Base-by-base conservation (phyloP, 768 basidiomycete genomes). In the Leucocoprinus sp. region DNA sequence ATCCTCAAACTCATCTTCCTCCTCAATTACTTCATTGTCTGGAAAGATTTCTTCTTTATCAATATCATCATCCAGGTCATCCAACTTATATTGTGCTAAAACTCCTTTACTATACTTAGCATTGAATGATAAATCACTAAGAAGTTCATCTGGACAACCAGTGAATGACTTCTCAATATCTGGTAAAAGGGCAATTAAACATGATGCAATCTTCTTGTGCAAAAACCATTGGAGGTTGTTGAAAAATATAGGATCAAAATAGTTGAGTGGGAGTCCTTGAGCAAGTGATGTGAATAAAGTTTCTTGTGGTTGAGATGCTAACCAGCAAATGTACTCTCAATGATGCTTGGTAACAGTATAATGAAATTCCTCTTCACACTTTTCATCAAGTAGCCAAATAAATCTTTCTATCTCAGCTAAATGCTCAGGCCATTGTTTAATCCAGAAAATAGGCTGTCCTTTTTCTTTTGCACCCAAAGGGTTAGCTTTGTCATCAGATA, bases 401-500 rank as follows among this genome's bases (percentile, higher is more conserved):
- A n/a, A n/a, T n/a, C n/a, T n/a, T n/a, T n/a, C n/a, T n/a, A n/a
- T n/a, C n/a, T n/a, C n/a, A n/a, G n/a, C n/a, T n/a, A n/a, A n/a
- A n/a, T n/a, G n/a, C 27, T 28, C 27, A 28, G 27, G 27, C 6
- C 27, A 12, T 28, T 28, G 27, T 33, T 50, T 50, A 27, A 50
- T 35, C 8, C 46, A 26, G 15, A 17, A 50, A 21, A 53, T 18
- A 22, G 43, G 17, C 28, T 34, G 31, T 3, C 29, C 35, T 2
- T 46, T 21, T 8, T 24, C 45, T 15, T 8, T 22, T 7, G 34
- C 8, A 17, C 48, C 48, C 15, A 42, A 23, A n/a, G 51, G 49
- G 40, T 55, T 51, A 5, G 21, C 29, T 42, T 55, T 51, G 31
- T 55, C 51, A 35, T 55, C 54, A 14, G 53, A 55, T 23, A 48